A percentile compares a stretch with the other conserved stretches of the same genome.
Conservation (phyloP, 208 protist genomes). For the Crithidia acanthocephali region DNA sequence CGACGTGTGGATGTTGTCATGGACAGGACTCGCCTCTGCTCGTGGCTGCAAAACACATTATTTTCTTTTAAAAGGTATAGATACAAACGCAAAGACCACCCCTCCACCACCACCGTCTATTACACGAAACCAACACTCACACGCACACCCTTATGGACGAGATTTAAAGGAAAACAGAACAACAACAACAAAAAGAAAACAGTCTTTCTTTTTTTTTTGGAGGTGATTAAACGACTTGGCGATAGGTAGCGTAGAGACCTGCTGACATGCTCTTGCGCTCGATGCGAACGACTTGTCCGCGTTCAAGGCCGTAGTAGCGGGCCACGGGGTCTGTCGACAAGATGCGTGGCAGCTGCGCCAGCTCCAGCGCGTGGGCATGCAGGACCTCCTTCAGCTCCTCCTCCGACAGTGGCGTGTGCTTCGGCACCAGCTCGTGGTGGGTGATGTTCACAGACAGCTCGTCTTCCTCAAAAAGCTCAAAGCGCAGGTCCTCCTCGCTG, state of each 20-base stretch:
- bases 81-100: not conserved
- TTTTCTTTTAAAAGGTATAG: not conserved
- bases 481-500: constrained; percentile 54
- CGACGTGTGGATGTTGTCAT: too few relatives aligned
- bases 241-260: constrained; percentile 98
- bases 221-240: constrained; percentile 90
- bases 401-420: constrained; percentile 91
- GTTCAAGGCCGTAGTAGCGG: constrained; percentile 95
- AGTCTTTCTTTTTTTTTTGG: not conserved
- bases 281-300: constrained; percentile 96
- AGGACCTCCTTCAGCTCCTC: constrained; percentile 91
- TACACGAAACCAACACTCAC: not conserved
- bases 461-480: constrained; percentile 96
- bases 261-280: constrained; percentile 97
- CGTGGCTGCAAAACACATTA: not conserved
- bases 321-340: constrained; percentile 96
- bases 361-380: constrained; percentile 92
- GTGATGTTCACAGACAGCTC: constrained; percentile 98
- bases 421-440: constrained; percentile 97
- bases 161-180: too few relatives aligned
- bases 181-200: not conserved
- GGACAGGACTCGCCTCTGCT: not conserved
- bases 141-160: too few relatives aligned
- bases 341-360: constrained; percentile 97
- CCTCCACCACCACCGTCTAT: too few relatives aligned